Evolutionary conservation across 73 alveolate genomes (phyloP), one percentile per base, ranked within the genome.

Genomic region (Tetrahymena thermophila): DNA sequence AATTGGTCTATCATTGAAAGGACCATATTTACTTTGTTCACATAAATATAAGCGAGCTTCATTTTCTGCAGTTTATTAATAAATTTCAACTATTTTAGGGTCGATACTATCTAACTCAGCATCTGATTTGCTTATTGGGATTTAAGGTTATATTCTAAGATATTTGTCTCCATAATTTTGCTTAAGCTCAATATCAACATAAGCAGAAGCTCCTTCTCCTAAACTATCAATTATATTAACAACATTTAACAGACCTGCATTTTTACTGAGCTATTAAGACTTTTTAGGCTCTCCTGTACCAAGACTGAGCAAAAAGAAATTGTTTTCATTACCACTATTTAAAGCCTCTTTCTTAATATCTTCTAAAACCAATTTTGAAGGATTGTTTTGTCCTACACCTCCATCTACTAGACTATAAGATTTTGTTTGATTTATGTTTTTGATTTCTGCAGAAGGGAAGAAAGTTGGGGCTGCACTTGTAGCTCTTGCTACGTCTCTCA

Each of bases 401-500:
- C 96, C 96, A 94, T 94, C 96, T 28, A 94, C 43, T 34, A 94
- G 43, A 38, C 84, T 34, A 85, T 94, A 94, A 6, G 93, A 84
- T 85, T 94, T 94, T 37, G 93, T 93, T 40, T 94, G 11, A 25
- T 71, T 94, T 25, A 94, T 85, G 25, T 94, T 85, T 94, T 94
- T 84, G 7, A 94, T 94, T 94, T 94, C 71, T 4, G 96, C 96
- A 35, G 96, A 94, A 14, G 96, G 94, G 94, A 94, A 94, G 85
- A 35, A 94, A 11, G 96, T 94, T 19, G 96, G 96, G 25, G 96
- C 96, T 19, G 96, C 96, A 38, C 95, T 85, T 15, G 96, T 94
- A 1, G 96, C 96, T 94, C 96, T 94, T 34, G 95, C 96, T 0
- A 84, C 94, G 85, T 94, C 96, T n/a, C 93, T 94, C 96, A 94